Base-by-base conservation (phyloP, 75 land plant genomes). In the Azolla pinnata region DNA sequence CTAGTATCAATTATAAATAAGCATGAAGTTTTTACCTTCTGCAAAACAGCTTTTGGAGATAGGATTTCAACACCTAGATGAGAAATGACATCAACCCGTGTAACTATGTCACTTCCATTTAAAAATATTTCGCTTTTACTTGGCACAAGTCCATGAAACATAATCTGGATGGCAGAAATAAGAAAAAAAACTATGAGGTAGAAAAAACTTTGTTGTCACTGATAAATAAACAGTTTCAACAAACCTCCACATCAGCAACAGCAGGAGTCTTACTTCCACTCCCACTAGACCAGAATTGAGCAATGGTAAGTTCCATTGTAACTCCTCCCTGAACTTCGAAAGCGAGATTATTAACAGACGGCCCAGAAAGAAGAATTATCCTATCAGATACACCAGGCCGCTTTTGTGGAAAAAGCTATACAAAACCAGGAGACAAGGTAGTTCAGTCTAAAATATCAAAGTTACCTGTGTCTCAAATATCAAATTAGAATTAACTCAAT, bases 251-350 rank as follows among this genome's bases (percentile, higher is more conserved):
- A 65, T 85, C 90, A 31, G 86, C 85, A 33, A 59, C 16, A 21
- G 90, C 76, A 20, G 74, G 50, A 40, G 71, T 79, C 54, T 77
- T 79, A 62, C 90, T 93, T 45, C 96, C 98, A 47, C 75, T 79
- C 25, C 98, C 98, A 75, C 98, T 93, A 10, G 98, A 89, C 98
- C 98, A 93, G 60, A 93, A 93, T 59, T 88, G 90, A 28, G 98
- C 90, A 40, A 93, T 58, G 33, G 83, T 81, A 29, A 93, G 66
- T 69, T 93, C 98, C 78, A 93, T 79, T 5, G 90, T 86, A 25
- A 63, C 75, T 26, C 98, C 87, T 62, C 84, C 85, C 64, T 73
- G 63, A 18, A 93, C 84, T 16, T 78, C 60, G 69, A 88, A 83
- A 35, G 67, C 53, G 53, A 93, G 89, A 20, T 57, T 62, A 62